These are phyloP conservation scores for Ogataea pilisensis DNA, from an alignment of 805 yeast genomes.

Conservation along the genomic window DNA sequence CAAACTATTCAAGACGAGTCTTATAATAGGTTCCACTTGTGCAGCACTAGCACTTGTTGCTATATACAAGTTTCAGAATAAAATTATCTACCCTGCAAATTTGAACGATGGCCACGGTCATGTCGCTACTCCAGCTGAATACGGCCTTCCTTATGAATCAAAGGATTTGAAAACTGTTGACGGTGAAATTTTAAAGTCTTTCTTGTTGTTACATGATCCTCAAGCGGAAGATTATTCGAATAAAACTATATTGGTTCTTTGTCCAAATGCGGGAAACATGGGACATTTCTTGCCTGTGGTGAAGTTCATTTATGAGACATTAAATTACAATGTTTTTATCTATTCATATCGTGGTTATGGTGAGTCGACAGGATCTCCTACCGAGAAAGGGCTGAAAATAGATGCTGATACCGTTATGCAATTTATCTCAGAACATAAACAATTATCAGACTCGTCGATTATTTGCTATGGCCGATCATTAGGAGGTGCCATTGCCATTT, in stretches of 20 bases:
- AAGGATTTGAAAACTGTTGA: conserved; percentile 62
- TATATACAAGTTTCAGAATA: conserved; percentile 57
- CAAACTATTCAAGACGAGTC: conserved; percentile 32
- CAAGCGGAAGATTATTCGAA: conserved; percentile 37
- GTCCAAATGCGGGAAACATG: conserved; percentile 96
- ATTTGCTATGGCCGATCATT: conserved; percentile 83
- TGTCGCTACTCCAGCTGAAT: conserved; percentile 76
- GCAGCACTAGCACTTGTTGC: conserved; percentile 45
- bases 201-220: conserved; percentile 49
- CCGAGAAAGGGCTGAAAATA: conserved; percentile 72
- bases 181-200: conserved; percentile 64
- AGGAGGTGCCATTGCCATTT: conserved; percentile 93
- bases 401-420: conserved; percentile 76
- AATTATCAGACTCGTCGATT: conserved; percentile 48
- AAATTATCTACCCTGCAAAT: conserved; percentile 77
- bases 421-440: conserved; percentile 50
- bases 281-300: conserved; percentile 87
- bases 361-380: conserved; percentile 66
- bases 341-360: conserved; percentile 94
- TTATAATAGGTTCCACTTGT: conserved; percentile 40
- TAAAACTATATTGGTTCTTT: conserved; percentile 71
- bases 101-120: conserved; percentile 67
- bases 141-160: conserved; percentile 62
- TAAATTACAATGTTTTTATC: conserved; percentile 73
- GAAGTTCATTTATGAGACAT: conserved; percentile 53